These are phyloP conservation scores for Chaetomium globosum DNA, from an alignment of 2,329 filamentous ascomycete species.

Conservation along the genomic window DNA sequence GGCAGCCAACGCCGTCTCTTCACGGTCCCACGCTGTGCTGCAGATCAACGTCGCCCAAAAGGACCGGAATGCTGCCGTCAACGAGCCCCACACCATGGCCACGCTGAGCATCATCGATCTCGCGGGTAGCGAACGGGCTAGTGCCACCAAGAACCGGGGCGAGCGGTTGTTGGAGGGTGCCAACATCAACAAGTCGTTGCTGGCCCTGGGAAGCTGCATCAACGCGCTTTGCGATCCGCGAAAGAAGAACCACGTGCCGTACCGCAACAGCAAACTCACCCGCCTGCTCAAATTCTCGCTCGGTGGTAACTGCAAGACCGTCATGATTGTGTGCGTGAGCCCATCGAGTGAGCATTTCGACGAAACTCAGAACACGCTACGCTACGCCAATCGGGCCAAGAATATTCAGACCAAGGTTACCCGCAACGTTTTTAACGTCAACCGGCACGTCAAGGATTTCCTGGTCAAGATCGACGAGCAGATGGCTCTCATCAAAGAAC, in stretches of 20 bases:
- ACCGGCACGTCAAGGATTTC: constrained; percentile 98
- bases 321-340: constrained; percentile 99
- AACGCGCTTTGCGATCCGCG: constrained; percentile 94
- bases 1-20: constrained; percentile 95
- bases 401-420: constrained; percentile 99
- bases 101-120: constrained; percentile 98
- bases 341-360: constrained; percentile 96
- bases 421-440: constrained; percentile 98
- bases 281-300: constrained; percentile 94
- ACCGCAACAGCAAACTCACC: constrained; percentile 96
- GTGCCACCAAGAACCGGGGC: constrained; percentile 93
- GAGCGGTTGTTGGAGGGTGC: constrained; percentile 90
- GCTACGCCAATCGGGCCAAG: constrained; percentile 96
- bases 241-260: constrained; percentile 91
- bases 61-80: constrained; percentile 86
- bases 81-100: constrained; percentile 96
- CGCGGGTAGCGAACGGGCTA: constrained; percentile 92
- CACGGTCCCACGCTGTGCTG: constrained; percentile 92
- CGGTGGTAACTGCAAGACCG: constrained; percentile 96
- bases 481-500: constrained; percentile 92
- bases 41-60: constrained; percentile 97
- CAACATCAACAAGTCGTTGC: constrained; percentile 98
- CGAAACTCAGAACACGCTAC: constrained; percentile 95
- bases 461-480: constrained; percentile 99
- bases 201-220: constrained; percentile 94